These are phyloP conservation scores for Candida tallmaniae DNA, from an alignment of 805 yeast species.

Conservation along the genomic window DNA sequence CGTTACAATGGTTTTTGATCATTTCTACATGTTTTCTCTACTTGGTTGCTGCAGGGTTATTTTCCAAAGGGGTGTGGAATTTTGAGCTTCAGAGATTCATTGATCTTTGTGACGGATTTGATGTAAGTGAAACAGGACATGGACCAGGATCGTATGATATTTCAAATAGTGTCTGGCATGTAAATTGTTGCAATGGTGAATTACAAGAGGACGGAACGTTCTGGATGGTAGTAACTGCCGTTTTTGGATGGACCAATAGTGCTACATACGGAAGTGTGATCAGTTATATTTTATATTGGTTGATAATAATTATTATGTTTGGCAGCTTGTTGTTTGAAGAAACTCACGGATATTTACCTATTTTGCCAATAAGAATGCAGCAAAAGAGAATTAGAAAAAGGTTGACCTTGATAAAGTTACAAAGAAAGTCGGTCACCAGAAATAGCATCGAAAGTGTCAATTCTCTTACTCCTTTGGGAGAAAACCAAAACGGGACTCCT, in stretches of 20 bases:
- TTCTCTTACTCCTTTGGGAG: slow-evolving; percentile 12
- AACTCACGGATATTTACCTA: slow-evolving; percentile 53
- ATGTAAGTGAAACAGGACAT: slow-evolving; percentile 81
- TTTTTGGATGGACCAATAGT: slow-evolving; percentile 91
- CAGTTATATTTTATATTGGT: slow-evolving; percentile 73
- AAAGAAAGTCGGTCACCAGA: too few relatives aligned
- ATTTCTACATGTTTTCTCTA: slow-evolving; percentile 77
- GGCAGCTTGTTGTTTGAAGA: slow-evolving; percentile 45
- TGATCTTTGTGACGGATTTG: slow-evolving; percentile 71
- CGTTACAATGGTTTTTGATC: slow-evolving; percentile 70
- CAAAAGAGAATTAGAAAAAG: slow-evolving; percentile 45
- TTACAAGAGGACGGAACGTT: slow-evolving; percentile 69
- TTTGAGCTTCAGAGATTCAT: slow-evolving; percentile 77
- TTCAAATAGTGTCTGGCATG: slow-evolving; percentile 81
- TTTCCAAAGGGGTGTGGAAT: slow-evolving; percentile 88
- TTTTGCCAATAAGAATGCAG: slow-evolving; percentile 61
- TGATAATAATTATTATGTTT: slow-evolving; percentile 42
- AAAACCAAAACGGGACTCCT: too few relatives aligned
- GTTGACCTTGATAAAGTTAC: slow-evolving; percentile 3
- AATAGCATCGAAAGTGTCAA: slow-evolving; percentile 8
- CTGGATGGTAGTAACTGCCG: slow-evolving; percentile 87
- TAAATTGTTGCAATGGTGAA: slow-evolving; percentile 83
- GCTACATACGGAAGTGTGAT: slow-evolving; percentile 87
- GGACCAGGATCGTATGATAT: slow-evolving; percentile 95
- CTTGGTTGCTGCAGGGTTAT: slow-evolving; percentile 79